Evolutionary conservation across 2,329 filamentous ascomycete genomes (phyloP).

Genomic region (Fusarium sp.): DNA sequence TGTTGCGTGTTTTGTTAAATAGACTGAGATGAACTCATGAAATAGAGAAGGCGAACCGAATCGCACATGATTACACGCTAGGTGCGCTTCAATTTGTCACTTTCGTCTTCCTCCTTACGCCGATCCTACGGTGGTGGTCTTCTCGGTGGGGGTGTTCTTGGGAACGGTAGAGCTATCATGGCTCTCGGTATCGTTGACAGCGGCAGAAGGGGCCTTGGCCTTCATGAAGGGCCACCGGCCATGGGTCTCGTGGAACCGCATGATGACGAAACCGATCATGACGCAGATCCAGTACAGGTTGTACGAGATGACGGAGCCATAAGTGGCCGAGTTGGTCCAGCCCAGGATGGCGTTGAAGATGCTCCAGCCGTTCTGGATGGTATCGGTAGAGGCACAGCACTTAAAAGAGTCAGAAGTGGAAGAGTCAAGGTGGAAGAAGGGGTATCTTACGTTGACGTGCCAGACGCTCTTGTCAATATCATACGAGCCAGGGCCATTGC

Average conservation of each 20-base stretch:
- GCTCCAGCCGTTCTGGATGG: slow-evolving; percentile 84
- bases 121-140: slow-evolving; percentile 39
- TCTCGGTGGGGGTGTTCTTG: slow-evolving; percentile 43
- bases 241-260: slow-evolving; percentile 74
- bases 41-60: slow-evolving; percentile 20
- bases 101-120: background rate
- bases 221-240: slow-evolving; percentile 62
- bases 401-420: slow-evolving; percentile 44
- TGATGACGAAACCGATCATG: slow-evolving; percentile 73
- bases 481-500: slow-evolving; percentile 78
- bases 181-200: slow-evolving; percentile 43
- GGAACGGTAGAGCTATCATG: slow-evolving; percentile 36
- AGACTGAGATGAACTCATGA: slow-evolving; percentile 34
- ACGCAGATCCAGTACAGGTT: slow-evolving; percentile 88
- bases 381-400: slow-evolving; percentile 80
- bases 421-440: background rate
- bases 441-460: slow-evolving; percentile 80
- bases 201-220: slow-evolving; percentile 41
- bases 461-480: slow-evolving; percentile 83
- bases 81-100: background rate
- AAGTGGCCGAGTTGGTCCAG: slow-evolving; percentile 90
- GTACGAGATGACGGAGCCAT: slow-evolving; percentile 88
- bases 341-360: slow-evolving; percentile 89
- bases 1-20: slow-evolving; percentile 22
- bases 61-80: slow-evolving; percentile 8